Evolutionary conservation across 2,329 filamentous ascomycete species (phyloP), one percentile per base, ranked within the genome.

Genomic region (Leptographium procerum): DNA sequence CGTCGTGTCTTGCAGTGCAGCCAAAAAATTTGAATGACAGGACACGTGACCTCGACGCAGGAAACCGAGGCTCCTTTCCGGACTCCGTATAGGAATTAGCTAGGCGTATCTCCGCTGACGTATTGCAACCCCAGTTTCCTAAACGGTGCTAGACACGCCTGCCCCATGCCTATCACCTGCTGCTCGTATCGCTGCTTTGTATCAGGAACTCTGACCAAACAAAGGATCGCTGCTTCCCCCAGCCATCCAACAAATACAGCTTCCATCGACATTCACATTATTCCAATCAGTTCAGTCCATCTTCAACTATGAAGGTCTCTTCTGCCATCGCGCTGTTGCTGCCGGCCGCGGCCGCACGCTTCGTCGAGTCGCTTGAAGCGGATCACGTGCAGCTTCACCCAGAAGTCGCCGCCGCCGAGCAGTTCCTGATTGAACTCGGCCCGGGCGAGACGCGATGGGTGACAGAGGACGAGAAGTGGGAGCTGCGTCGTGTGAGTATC

Each of bases 381-480:
- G 72, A 82, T 65, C 75, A 76, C 62, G 72, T 82, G 62, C 71
- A 78, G 59, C 73, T 83, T 59, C 70, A 71, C 59, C 72, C 74
- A 43, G 70, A 77, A 36, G 61, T 68, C 2, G 61, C 67, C 19
- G 61, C 67, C 26, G 63, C 66, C 43, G 81, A 86, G 66, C 77
- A 78, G 65, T 94, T 81, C 70, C 78, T 95, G 52, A 85, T 99
- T 63, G 91, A 97, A 75, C 78, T 94, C 29, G 81, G 83, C n/a
- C 90, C 90, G 4, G 90, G 88, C 58, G 80, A 92, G 69, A 91
- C 86, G 28, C 77, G 81, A 77, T 94, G 89, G 88, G 86, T 96
- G 34, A 95, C 89, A 0, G 92, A 97, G 67, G 89, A 96, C 40
- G 85, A 96, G 75, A 99, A 97, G 74, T 96, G 92, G 91, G 85